These are phyloP conservation scores for Talaromyces sp. DNA, from an alignment of 2,329 filamentous ascomycete genomes.

Conservation along the genomic window DNA sequence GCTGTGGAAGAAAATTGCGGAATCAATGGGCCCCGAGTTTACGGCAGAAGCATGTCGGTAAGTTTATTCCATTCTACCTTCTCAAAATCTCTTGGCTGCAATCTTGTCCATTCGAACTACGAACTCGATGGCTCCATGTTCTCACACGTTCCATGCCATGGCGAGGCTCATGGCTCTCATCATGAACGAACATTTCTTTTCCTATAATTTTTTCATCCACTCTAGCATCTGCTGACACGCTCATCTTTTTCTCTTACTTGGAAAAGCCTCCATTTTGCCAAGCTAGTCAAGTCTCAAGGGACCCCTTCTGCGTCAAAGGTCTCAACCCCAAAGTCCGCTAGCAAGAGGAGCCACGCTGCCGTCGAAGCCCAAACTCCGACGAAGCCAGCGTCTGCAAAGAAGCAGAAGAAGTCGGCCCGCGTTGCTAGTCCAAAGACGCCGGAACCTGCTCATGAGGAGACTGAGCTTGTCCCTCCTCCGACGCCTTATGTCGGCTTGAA, in stretches of 20 bases:
- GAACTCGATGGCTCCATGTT: not conserved
- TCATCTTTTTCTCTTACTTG: not conserved
- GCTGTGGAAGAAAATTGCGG: not conserved
- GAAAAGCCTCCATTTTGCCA: not conserved
- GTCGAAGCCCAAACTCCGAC: not conserved
- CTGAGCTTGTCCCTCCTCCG: not conserved
- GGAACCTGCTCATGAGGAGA: not conserved
- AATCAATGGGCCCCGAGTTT: not conserved
- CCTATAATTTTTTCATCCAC: no score
- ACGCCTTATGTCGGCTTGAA: not conserved
- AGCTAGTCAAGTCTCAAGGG: not conserved
- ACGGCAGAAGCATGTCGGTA: slow-evolving; percentile 6
- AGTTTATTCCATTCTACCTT: not conserved
- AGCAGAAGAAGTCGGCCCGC: not conserved
- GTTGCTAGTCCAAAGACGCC: not conserved
- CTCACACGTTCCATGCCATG: not conserved
- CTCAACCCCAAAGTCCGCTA: not conserved
- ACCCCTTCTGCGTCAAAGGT: no score
- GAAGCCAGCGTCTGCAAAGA: not conserved
- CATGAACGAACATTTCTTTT: not conserved
- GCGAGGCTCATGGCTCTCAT: not conserved
- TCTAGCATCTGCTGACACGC: not conserved
- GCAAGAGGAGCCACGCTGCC: no score
- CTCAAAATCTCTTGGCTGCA: not conserved
- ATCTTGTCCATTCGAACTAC: not conserved